Evolutionary conservation across 805 yeast species (phyloP), one percentile per base, ranked within the genome.

Genomic region (Lipomyces orientalis): DNA sequence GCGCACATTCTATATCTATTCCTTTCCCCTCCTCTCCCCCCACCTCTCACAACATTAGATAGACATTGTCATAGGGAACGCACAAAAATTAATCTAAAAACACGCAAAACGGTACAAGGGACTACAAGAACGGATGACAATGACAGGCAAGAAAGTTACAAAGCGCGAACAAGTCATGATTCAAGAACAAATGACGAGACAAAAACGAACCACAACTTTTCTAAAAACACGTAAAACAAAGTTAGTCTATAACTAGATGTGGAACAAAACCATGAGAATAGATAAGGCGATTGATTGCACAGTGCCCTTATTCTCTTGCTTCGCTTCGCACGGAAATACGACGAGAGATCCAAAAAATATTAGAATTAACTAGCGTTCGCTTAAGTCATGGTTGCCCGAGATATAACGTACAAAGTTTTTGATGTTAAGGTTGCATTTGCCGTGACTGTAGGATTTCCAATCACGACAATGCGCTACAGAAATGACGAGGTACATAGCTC

Each of bases 201-300:
- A 54, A 54, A 31, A 54, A 19, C 34, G 16, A 31, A 31, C 16
- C 37, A 54, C 57, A 31, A 54, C 57, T 54, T 54, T 31, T 54
- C 7, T 9, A n/a, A 54, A 34, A 31, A 19, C 57, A 54, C 37
- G 16, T 54, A 54, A 31, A 54, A 54, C 8, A n/a, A 16, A 34
- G 10, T n/a, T n/a, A 8, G 10, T 43, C 49, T 43, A 43, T 43
- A 43, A 43, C 5, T 43, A 43, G n/a, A 43, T 43, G 22, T 16
- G 19, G 10, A 19, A 16, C 2, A 43, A 16, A 43, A 16, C 16
- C 49, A 43, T n/a, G 49, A 43, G 22, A 16, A n/a, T 16, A 7
- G 16, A 43, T 35, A n/a, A 25, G 29, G 29, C 29, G 29, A 25
- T 25, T 3, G 29, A 43, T 43, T 43, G 49, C 49, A 43, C 9